Evolutionary conservation across 1,284 basidiomycete species (phyloP), one percentile per base, ranked within the genome.

Genomic region (Farysia itapuensis): DNA sequence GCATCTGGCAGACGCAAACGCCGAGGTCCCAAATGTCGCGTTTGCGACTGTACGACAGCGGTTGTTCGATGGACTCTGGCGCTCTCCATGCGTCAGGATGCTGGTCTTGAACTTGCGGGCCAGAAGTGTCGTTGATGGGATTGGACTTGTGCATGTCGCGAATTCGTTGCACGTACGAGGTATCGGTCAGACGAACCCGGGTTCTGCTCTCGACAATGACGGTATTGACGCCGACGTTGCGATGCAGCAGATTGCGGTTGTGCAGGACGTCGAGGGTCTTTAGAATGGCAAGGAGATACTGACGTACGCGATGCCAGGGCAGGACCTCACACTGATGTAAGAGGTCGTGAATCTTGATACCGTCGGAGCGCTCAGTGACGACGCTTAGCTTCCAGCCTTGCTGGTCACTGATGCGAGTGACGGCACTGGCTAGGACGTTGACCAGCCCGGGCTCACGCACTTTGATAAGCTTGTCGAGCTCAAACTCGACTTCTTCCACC

Each of bases 11-110:
- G 4, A 49, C 49, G 26, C 58, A 65, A 5, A 72, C 44, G 6
- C 74, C 76, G 2, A 75, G 43, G 33, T 77, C 72, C 64, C 71
- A 77, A 2, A 77, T 32, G 35, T 77, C 76, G 13, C 69, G 57
- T 34, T 70, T 69, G 25, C 67, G 46, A 21, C 64, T 57, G 43
- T 74, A 75, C 14, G 44, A 51, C 9, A 67, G 40, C 8, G 72
- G 67, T 42, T 48, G 47, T 25, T 50, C 53, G 26, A 67, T 54
- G 11, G 64, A 60, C 28, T 76, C 75, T 5, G 74, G 67, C 22
- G 74, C 39, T 23, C 52, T 64, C 74, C 74, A 73, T 0, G 54
- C 47, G n/a, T 64, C 49, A 5, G 69, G 57, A 0, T 41, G 34
- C 0, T 39, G 33, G 0, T 46, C 25, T 8, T 68, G 63, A 3